These are phyloP conservation scores for Phytophthora meadii DNA, from an alignment of 352 stramenopile species.

Conservation along the genomic window DNA sequence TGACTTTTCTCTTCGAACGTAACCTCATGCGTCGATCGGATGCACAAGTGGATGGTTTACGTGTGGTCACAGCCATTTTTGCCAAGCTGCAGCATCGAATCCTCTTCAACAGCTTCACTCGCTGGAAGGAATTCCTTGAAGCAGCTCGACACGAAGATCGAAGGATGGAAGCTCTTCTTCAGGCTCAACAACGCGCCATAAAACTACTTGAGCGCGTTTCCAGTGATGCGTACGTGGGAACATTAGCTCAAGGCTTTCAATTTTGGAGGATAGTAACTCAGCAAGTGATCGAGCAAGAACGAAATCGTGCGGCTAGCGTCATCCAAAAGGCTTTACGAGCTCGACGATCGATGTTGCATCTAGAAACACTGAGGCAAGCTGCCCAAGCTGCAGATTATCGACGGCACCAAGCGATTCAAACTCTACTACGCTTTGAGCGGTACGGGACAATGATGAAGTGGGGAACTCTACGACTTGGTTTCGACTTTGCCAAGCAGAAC, in stretches of 20 bases:
- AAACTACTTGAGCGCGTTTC: slow-evolving; percentile 63
- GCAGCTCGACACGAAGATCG: slow-evolving; percentile 25
- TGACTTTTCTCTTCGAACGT: slow-evolving; percentile 81
- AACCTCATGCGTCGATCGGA: slow-evolving; percentile 63
- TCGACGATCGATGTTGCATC: slow-evolving; percentile 42
- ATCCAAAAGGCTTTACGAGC: slow-evolving; percentile 58
- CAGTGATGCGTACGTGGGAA: slow-evolving; percentile 63
- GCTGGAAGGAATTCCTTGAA: slow-evolving; percentile 43
- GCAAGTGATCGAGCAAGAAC: slow-evolving; percentile 32
- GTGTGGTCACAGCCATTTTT: slow-evolving; percentile 69
- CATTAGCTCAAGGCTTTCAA: slow-evolving; percentile 41
- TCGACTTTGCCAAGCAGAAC: slow-evolving; percentile 61
- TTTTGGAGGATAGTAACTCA: slow-evolving; percentile 34
- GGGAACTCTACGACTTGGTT: slow-evolving; percentile 59
- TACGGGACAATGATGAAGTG: slow-evolving; percentile 65
- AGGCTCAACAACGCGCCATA: slow-evolving; percentile 46
- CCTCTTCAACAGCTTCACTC: slow-evolving; percentile 51
- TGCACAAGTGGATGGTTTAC: slow-evolving; percentile 60
- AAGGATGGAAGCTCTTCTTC: slow-evolving; percentile 30
- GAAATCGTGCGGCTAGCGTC: slow-evolving; percentile 36
- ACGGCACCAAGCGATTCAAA: slow-evolving; percentile 47
- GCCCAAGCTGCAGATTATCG: slow-evolving; percentile 51
- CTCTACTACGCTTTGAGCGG: slow-evolving; percentile 63
- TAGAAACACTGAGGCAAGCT: slow-evolving; percentile 46
- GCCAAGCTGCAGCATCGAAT: slow-evolving; percentile 70